phyloP scores from a whole-genome alignment of 495 filamentous ascomycete species.

The Aspergillus egyptiacus region DNA sequence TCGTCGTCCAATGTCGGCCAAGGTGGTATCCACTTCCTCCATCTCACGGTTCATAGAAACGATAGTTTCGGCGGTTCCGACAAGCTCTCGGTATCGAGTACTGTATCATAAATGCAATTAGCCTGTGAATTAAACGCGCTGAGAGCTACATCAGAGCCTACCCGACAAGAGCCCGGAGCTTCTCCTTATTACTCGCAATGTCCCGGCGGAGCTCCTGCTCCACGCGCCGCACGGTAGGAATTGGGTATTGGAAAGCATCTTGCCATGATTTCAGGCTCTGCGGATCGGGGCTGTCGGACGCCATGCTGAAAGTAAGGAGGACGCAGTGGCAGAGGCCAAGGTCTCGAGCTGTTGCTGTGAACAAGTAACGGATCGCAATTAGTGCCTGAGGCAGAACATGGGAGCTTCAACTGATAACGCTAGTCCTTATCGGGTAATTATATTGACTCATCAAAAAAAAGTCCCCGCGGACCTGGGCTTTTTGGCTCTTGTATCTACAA shows the following conservation, averaged over 20 bases:
- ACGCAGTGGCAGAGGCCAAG: slow-evolving; percentile 1
- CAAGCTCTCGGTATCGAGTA: slow-evolving; percentile 85
- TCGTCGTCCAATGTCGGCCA: slow-evolving; percentile 65
- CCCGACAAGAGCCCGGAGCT: slow-evolving; percentile 87
- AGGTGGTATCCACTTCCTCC: slow-evolving; percentile 59
- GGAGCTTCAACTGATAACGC: slow-evolving; percentile 1
- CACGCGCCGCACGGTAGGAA: slow-evolving; percentile 57
- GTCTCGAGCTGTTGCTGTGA: background rate
- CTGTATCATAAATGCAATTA: slow-evolving; percentile 30
- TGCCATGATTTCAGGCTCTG: slow-evolving; percentile 57
- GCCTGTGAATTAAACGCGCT: background rate
- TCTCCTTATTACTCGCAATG: slow-evolving; percentile 76
- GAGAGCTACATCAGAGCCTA: slow-evolving; percentile 26
- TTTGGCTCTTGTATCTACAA: background rate
- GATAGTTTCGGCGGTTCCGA: slow-evolving; percentile 89
- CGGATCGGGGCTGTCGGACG: slow-evolving; percentile 52
- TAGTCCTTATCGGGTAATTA: slow-evolving; percentile 3
- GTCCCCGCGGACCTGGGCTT: slow-evolving; percentile 2
- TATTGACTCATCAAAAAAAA: slow-evolving; percentile 15
- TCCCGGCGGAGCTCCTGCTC: slow-evolving; percentile 58
- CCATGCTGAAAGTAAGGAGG: slow-evolving; percentile 38
- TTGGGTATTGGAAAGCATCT: slow-evolving; percentile 61
- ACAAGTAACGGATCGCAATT: background rate
- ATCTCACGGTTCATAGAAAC: slow-evolving; percentile 80
- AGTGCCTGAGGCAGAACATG: slow-evolving; percentile 23